These are phyloP conservation scores for Quillaja saponaria DNA, from an alignment of 306 rosid genomes.

Conservation along the genomic window DNA sequence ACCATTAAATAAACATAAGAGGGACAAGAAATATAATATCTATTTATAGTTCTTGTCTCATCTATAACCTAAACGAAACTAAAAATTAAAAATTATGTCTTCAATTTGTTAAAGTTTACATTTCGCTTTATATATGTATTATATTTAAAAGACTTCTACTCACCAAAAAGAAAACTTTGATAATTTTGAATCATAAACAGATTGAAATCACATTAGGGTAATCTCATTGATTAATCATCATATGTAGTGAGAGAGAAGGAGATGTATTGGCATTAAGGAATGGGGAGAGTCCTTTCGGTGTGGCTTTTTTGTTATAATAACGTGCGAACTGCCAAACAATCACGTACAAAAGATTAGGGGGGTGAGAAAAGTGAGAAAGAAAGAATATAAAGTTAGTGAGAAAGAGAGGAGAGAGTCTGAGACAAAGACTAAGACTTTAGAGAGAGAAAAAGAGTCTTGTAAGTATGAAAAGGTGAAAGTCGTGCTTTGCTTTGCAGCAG, in stretches of 20 bases:
- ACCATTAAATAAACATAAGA: too few species aligned
- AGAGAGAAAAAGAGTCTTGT: conserved; percentile 11
- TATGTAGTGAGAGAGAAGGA: conserved; percentile 24
- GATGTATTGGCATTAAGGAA: not conserved
- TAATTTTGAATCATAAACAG: not conserved
- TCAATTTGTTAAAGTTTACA: too few species aligned
- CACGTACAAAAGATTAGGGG: conserved; percentile 18
- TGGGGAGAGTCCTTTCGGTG: too few species aligned
- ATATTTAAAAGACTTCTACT: too few species aligned
- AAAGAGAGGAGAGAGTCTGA: too few species aligned
- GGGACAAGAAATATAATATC: too few species aligned
- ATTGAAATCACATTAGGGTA: conserved; percentile 23
- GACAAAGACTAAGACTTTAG: too few species aligned
- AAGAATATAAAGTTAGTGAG: conserved; percentile 38
- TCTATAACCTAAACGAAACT: too few species aligned
- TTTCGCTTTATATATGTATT: too few species aligned
- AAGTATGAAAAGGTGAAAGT: conserved; percentile 69
- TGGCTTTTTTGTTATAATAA: conserved; percentile 20
- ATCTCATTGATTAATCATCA: not conserved
- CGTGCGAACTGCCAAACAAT: conserved; percentile 50
- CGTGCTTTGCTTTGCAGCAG: conserved; percentile 64
- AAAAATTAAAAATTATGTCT: too few species aligned
- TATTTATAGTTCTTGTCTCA: too few species aligned
- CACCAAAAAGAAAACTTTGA: not conserved
- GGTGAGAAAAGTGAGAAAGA: not conserved